Conservation (phyloP, 1,284 basidiomycete species). For the Cystobasidiaceae sp. region DNA sequence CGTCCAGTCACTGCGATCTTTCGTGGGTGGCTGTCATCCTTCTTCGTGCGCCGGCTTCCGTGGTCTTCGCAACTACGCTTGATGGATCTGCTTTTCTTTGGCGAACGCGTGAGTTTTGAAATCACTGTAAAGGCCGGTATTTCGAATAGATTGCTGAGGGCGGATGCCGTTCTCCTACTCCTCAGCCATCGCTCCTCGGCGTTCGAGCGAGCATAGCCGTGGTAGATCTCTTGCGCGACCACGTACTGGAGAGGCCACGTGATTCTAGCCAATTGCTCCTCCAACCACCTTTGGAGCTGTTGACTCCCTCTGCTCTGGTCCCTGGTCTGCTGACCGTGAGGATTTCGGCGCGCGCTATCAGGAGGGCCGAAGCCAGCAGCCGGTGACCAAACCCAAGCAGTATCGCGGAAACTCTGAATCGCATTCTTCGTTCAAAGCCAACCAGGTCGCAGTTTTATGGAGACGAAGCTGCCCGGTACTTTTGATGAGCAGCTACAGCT, state of each 20-base stretch:
- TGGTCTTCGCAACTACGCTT: constrained; percentile 22
- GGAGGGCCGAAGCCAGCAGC: too few species aligned
- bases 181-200: constrained; percentile 18
- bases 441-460: too few species aligned
- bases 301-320: neutral
- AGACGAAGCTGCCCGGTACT: neutral
- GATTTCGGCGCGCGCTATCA: too few species aligned
- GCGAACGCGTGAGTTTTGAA: neutral
- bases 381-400: too few species aligned
- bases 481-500: neutral
- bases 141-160: too few species aligned
- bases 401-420: too few species aligned
- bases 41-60: constrained; percentile 7
- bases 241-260: neutral
- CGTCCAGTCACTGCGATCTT: neutral
- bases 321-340: too few species aligned
- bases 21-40: constrained; percentile 9
- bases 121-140: too few species aligned
- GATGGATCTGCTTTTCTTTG: constrained; percentile 21
- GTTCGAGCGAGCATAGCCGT: constrained; percentile 23
- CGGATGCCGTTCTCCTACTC: neutral
- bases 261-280: neutral
- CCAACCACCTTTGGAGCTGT: constrained; percentile 7
- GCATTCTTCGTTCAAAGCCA: too few species aligned
- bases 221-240: constrained; percentile 28